Base-by-base conservation (phyloP, 305 asterid genomes). In the Fraxinus angustifolia region DNA sequence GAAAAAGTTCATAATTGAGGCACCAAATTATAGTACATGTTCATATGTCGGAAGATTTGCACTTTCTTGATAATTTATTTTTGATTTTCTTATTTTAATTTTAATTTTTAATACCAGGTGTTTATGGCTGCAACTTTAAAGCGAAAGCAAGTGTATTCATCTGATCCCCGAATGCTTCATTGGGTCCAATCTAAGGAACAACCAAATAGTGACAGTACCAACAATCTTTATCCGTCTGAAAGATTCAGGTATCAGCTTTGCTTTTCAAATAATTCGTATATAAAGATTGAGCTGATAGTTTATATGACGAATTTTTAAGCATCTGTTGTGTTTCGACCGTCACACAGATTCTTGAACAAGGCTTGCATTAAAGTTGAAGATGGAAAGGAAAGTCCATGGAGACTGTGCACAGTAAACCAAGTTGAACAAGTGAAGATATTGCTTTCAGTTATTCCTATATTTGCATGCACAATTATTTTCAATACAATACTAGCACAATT, bases 401-500 rank as follows among this genome's bases (percentile, higher is more conserved):
- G 83, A 19, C 83, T 94, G 0, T 91, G 97, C 87, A 92, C 86
- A 28, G 77, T 87, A 3, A 71, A 87, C 73, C 97, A 95, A 88
- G 98, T 94, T 1, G 99, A 93, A 76, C 96, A 93, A 87, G 97
- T 96, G 79, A 96, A 96, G 81, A 87, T 80, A 30, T 80, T 96
- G 3, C 87, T 94, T 2, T 87, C 97, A 75, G 88, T 90, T 8
- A 67, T 93, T 0, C 98, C 99, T 0, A 96, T 96, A 42, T 93
- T 96, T 81, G 93, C 94, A 71, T 93, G 97, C 92, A 96, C 99
- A 16, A 96, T 96, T 28, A 65, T 96, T 2, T 94, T 94, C 98
- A 96, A 96, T 88, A 94, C 98, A 16, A 92, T 94, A 8, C 79
- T 96, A 0, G 99, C 99, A 7, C 99, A 95, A 34, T 87, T 95